phyloP scores from a whole-genome alignment of 805 yeast species.

The Dipodascus albidus region DNA sequence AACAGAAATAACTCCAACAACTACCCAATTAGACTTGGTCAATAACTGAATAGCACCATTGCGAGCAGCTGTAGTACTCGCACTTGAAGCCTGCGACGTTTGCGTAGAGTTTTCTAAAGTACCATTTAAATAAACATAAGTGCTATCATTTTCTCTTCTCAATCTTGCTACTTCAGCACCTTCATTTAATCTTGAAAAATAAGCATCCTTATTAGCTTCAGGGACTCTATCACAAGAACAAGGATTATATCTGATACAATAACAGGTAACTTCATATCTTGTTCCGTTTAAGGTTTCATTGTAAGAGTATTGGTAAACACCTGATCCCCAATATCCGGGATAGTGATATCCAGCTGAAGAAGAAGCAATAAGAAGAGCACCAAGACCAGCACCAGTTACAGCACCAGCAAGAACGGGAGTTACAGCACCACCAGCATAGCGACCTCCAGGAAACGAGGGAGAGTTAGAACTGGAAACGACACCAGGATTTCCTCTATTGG shows the following conservation, averaged over 20 bases:
- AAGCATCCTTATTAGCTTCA: slow-evolving; percentile 3
- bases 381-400: slow-evolving; percentile 8
- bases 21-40: not conserved
- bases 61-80: slow-evolving; percentile 6
- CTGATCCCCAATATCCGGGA: slow-evolving; percentile 7
- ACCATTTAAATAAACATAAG: slow-evolving; percentile 10
- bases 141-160: not conserved
- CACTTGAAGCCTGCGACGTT: not conserved
- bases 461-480: slow-evolving; percentile 5
- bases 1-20: not conserved
- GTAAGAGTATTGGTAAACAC: slow-evolving; percentile 12
- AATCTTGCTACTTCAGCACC: not conserved
- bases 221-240: slow-evolving; percentile 14
- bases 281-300: slow-evolving; percentile 14
- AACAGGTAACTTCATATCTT: slow-evolving; percentile 12
- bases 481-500: slow-evolving; percentile 3
- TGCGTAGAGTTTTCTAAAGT: slow-evolving; percentile 10
- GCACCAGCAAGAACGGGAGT: slow-evolving; percentile 10
- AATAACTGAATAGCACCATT: slow-evolving; percentile 5
- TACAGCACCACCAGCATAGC: slow-evolving; percentile 9
- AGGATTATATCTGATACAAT: slow-evolving; percentile 11
- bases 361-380: slow-evolving; percentile 7
- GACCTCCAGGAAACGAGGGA: slow-evolving; percentile 7
- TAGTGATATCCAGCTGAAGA: slow-evolving; percentile 3
- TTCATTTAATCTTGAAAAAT: slow-evolving; percentile 5